Percentiles rank a stretch among this genome's conserved stretches.
phyloP scores from a whole-genome alignment of 2,329 filamentous ascomycete species.

The Fusarium beomiforme region DNA sequence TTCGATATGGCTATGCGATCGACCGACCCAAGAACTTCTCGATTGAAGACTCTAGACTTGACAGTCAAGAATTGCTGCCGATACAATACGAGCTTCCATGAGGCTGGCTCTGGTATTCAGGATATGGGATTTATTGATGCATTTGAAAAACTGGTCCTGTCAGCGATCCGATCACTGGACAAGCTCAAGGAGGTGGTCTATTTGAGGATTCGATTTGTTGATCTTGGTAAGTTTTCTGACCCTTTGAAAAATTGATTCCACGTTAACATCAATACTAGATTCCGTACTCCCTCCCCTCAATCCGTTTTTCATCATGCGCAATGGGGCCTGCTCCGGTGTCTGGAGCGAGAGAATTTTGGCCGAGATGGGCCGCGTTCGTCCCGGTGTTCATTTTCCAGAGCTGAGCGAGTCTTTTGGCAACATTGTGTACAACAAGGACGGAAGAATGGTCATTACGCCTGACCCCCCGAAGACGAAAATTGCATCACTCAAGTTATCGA shows the following conservation, averaged over 20 bases:
- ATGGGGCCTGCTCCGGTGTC: slow-evolving; percentile 72
- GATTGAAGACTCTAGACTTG: slow-evolving; percentile 73
- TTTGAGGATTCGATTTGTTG: slow-evolving; percentile 78
- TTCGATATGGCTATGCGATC: slow-evolving; percentile 68
- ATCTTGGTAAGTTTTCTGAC: slow-evolving; percentile 64
- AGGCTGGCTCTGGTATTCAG: slow-evolving; percentile 75
- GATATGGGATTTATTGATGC: slow-evolving; percentile 77
- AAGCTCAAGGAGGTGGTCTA: slow-evolving; percentile 68
- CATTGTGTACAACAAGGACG: slow-evolving; percentile 67
- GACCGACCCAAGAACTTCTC: slow-evolving; percentile 58
- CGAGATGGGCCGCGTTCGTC: slow-evolving; percentile 67
- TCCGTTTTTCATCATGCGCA: slow-evolving; percentile 74
- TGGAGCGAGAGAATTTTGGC: slow-evolving; percentile 76
- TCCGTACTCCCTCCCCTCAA: slow-evolving; percentile 76
- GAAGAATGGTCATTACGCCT: slow-evolving; percentile 65
- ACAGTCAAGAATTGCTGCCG: slow-evolving; percentile 81
- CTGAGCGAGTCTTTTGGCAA: slow-evolving; percentile 72
- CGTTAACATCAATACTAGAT: slow-evolving; percentile 56
- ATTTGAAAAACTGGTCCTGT: slow-evolving; percentile 75
- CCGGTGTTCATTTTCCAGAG: slow-evolving; percentile 67
- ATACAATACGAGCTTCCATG: slow-evolving; percentile 62
- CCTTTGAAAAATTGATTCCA: not conserved
- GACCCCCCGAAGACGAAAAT: slow-evolving; percentile 64
- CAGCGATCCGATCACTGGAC: slow-evolving; percentile 69
- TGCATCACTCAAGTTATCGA: slow-evolving; percentile 65